Evolutionary conservation across 2,329 filamentous ascomycete species (phyloP), one percentile per base, ranked within the genome.

Genomic region (Arthrobotrys musiformis): DNA sequence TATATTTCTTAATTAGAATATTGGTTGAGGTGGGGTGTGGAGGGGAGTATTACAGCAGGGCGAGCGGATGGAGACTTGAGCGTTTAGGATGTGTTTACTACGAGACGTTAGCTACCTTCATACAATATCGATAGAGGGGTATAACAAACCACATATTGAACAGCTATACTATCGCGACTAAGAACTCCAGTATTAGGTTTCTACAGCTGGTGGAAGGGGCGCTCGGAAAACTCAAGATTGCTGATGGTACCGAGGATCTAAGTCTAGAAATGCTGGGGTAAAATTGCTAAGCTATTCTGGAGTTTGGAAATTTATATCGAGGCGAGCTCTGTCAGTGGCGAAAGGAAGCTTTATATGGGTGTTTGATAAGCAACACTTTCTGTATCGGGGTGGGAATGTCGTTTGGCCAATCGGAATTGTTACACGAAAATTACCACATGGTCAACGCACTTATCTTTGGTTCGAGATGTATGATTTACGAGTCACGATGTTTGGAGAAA

Each of bases 71-170:
- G 94, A 87, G 82, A 99, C 95, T 86, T 99, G 95, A 79, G 94
- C 95, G 87, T 99, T 99, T 84, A 99, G 90, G 82, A 99, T 87
- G 86, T 99, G 95, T 88, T 98, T 98, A 87, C 95, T 97, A 81
- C 79, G 67, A 2, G n/a, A 13, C 8, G 37, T 70, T 56, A 72
- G 68, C 33, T 72, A 24, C 19, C 17, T 19, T 42, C 22, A 8
- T 3, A 13, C 9, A 1, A 17, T 11, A 28, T 6, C 9, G 28
- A 40, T n/a, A 5, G 40, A 3, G 7, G 19, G 28, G 26, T 42
- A 15, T 24, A 35, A 40, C 68, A 15, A 52, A 72, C 68, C 68
- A 72, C 68, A 72, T 70, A 9, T 22, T 70, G 37, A 35, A n/a
- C n/a, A 37, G 19, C 17, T 35, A 35, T 35, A 24, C 11, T 33